phyloP scores from a whole-genome alignment of 306 rosid genomes.

The Quercus ilex region DNA sequence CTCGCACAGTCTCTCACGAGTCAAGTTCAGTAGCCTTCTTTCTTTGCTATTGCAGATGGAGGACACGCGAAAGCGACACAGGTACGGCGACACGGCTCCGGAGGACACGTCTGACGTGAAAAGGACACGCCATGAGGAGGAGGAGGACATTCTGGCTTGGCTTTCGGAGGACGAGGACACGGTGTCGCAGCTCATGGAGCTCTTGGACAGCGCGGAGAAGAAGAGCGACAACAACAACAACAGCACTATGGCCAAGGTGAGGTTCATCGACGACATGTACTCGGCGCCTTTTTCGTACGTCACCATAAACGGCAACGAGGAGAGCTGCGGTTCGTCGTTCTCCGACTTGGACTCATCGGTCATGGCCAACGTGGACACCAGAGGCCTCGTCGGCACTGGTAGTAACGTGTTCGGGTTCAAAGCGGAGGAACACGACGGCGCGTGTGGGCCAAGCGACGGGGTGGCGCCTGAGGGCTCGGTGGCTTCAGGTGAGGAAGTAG shows the following conservation, averaged over 20 bases:
- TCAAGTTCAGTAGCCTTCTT: neutral
- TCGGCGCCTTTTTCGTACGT: slow-evolving; percentile 46
- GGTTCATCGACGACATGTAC: slow-evolving; percentile 54
- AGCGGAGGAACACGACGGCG: slow-evolving; percentile 6
- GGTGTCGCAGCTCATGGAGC: slow-evolving; percentile 23
- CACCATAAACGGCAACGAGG: slow-evolving; percentile 72
- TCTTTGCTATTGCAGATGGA: slow-evolving; percentile 5
- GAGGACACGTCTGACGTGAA: neutral
- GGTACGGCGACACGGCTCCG: neutral
- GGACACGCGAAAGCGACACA: slow-evolving; percentile 10
- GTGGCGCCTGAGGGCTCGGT: slow-evolving; percentile 13
- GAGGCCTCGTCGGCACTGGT: slow-evolving; percentile 8
- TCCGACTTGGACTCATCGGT: slow-evolving; percentile 60
- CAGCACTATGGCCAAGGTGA: slow-evolving; percentile 5
- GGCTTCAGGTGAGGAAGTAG: neutral
- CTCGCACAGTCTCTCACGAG: no score
- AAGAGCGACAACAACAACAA: neutral
- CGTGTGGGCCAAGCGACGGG: slow-evolving; percentile 11
- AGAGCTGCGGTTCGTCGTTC: slow-evolving; percentile 79
- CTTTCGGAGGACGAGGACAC: slow-evolving; percentile 16
- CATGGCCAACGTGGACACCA: slow-evolving; percentile 59
- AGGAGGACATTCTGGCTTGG: slow-evolving; percentile 22
- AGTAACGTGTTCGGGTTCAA: no score
- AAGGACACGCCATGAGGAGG: neutral
- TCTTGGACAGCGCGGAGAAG: neutral